phyloP scores from a whole-genome alignment of 2,329 filamentous ascomycete species.

The Leptographium radiaticola region DNA sequence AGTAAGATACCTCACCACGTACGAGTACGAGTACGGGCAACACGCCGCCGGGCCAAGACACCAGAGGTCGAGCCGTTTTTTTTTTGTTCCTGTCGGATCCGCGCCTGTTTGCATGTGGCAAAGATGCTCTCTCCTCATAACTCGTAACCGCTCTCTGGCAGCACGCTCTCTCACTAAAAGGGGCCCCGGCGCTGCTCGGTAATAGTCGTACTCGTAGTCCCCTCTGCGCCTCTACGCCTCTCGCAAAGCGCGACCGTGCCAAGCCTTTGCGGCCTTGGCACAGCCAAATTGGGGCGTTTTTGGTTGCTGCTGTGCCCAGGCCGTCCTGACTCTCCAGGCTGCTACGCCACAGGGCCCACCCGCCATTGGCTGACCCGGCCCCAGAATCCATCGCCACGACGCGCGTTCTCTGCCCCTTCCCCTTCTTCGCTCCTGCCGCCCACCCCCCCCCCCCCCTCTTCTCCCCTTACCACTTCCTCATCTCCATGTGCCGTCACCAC shows the following conservation, averaged over 20 bases:
- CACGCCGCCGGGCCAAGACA: too few relatives aligned
- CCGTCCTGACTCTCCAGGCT: constrained; percentile 5
- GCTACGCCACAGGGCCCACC: constrained; percentile 3
- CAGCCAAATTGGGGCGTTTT: neutral
- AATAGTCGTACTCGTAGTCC: neutral
- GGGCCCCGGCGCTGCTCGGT: neutral
- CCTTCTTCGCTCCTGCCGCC: neutral
- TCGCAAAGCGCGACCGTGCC: neutral
- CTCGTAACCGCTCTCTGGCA: too few relatives aligned
- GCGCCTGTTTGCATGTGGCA: too few relatives aligned
- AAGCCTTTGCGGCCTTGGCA: neutral
- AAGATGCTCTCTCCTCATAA: too few relatives aligned
- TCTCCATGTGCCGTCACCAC: neutral
- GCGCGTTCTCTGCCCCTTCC: constrained; percentile 11
- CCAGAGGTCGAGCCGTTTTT: too few relatives aligned
- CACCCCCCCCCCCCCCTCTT: neutral
- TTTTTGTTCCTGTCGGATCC: too few relatives aligned
- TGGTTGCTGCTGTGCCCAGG: constrained; percentile 1
- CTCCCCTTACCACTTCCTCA: neutral
- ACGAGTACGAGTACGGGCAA: neutral
- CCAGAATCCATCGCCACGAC: constrained; percentile 5
- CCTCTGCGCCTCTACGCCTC: neutral
- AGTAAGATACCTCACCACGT: neutral
- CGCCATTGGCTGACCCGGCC: constrained; percentile 8
- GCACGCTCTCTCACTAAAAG: too few relatives aligned